Evolutionary conservation across 2,329 filamentous ascomycete species (phyloP).

Genomic region (Fusarium ambrosium): DNA sequence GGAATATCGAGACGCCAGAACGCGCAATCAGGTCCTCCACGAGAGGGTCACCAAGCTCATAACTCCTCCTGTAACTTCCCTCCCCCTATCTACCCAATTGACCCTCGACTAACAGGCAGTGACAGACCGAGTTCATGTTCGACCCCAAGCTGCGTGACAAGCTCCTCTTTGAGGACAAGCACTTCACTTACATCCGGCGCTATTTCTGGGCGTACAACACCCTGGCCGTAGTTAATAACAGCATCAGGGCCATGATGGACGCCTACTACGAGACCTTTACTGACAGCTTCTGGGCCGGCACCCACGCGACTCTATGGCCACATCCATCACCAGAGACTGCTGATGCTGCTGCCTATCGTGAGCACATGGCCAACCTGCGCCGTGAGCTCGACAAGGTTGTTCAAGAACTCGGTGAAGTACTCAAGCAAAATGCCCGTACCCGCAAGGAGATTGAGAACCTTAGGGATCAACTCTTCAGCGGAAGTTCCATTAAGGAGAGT

Average conservation of each 20-base stretch:
- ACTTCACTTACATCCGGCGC: constrained; percentile 71
- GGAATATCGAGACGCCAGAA: constrained; percentile 72
- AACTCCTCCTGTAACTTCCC: constrained; percentile 53
- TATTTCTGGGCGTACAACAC: constrained; percentile 76
- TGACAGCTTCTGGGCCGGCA: constrained; percentile 70
- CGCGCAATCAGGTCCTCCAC: constrained; percentile 69
- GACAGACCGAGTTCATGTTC: constrained; percentile 69
- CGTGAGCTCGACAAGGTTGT: constrained; percentile 66
- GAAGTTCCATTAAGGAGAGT: constrained; percentile 73
- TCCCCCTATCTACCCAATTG: not conserved
- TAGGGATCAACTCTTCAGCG: constrained; percentile 73
- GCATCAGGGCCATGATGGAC: constrained; percentile 69
- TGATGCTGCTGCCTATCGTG: constrained; percentile 62
- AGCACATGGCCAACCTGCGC: constrained; percentile 61
- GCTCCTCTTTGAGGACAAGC: constrained; percentile 71
- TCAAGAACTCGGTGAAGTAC: constrained; percentile 60
- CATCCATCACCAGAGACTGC: constrained; percentile 60
- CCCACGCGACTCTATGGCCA: constrained; percentile 68
- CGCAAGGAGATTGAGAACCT: constrained; percentile 68
- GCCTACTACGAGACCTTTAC: constrained; percentile 70
- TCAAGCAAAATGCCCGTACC: constrained; percentile 65
- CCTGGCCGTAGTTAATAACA: constrained; percentile 70
- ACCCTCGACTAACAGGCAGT: constrained; percentile 20
- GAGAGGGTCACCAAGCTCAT: constrained; percentile 70
- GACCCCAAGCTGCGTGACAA: constrained; percentile 67